Base-by-base conservation (phyloP, 192 early-diverging fungal species). In the Coemansia furcata region DNA sequence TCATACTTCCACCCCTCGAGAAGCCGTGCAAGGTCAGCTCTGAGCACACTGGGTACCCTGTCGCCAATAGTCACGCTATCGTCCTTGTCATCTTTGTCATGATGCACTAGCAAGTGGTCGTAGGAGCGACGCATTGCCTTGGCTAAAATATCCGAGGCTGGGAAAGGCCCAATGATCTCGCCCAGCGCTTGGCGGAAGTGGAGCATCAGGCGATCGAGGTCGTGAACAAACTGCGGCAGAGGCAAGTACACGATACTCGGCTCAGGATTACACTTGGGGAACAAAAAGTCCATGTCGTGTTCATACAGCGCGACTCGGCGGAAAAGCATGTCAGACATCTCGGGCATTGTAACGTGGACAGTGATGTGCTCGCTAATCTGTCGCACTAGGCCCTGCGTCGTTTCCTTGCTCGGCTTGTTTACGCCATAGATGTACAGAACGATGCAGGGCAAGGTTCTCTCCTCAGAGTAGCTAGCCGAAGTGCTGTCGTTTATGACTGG, bases 221-320 rank as follows among this genome's bases (percentile, higher is more conserved):
- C 55, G 57, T 82, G 80, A 35, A 82, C 80, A 69, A 82, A 76
- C 19, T 68, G 71, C 30, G 80, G 80, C 46, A 82, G 46, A 30
- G 80, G 80, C 75, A 82, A 63, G 52, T 82, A 82, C 26, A 82
- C 32, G 26, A 82, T 63, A 5, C 72, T 68, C 8, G 80, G 80
- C 69, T 82, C 80, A 0, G 80, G 80, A 42, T 74, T 74, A 75
- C 80, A 77, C 58, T 36, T 46, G 0, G 80, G 80, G 44, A 82
- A 74, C 80, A 82, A 36, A 72, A 82, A 77, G 63, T 72, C 55
- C 66, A 77, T 71, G 66, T 82, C 80, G 23, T 82, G 72, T 37
- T 68, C 66, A 40, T 82, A 74, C 29, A 82, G 72, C 14, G 74
- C 50, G 5, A 77, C 72, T 43, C 72, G 68, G 11, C 80, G 71